A percentile compares a stretch with the other conserved stretches of the same genome.
phyloP scores from a whole-genome alignment of 2,329 filamentous ascomycete species.

The Geosmithia morbida region DNA sequence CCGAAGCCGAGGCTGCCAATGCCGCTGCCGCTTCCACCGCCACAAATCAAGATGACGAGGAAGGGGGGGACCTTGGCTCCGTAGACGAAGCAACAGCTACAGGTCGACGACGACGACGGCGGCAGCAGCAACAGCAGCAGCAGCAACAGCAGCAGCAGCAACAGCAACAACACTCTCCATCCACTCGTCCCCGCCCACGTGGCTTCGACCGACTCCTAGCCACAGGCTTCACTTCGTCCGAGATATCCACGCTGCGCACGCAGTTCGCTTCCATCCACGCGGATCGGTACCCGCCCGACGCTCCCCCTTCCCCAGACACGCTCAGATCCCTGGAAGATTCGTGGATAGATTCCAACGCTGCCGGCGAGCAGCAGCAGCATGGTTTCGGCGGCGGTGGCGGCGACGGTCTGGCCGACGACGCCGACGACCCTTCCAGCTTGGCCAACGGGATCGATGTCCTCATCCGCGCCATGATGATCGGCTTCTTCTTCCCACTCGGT shows the following conservation, averaged over 20 bases:
- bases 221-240: slow-evolving; percentile 67
- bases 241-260: slow-evolving; percentile 71
- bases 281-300: slow-evolving; percentile 71
- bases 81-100: too few relatives aligned
- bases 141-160: not conserved
- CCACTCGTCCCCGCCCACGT: slow-evolving; percentile 26
- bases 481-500: slow-evolving; percentile 89
- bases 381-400: not conserved
- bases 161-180: slow-evolving; percentile 7
- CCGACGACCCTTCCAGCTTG: slow-evolving; percentile 34
- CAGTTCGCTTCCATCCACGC: slow-evolving; percentile 83
- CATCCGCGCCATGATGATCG: slow-evolving; percentile 75
- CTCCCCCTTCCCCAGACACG: slow-evolving; percentile 66
- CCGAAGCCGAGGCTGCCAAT: slow-evolving; percentile 40
- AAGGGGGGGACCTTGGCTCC: too few relatives aligned
- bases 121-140: too few relatives aligned
- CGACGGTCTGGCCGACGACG: slow-evolving; percentile 14
- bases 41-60: too few relatives aligned
- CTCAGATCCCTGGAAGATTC: slow-evolving; percentile 71
- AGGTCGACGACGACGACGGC: too few relatives aligned
- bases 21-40: not conserved
- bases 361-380: not conserved
- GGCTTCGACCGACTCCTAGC: slow-evolving; percentile 80
- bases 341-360: slow-evolving; percentile 66
- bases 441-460: slow-evolving; percentile 60